Percentiles rank a stretch among this genome's conserved stretches.
phyloP scores from a whole-genome alignment of 495 filamentous ascomycete genomes.

The Ascobolus immersus region DNA sequence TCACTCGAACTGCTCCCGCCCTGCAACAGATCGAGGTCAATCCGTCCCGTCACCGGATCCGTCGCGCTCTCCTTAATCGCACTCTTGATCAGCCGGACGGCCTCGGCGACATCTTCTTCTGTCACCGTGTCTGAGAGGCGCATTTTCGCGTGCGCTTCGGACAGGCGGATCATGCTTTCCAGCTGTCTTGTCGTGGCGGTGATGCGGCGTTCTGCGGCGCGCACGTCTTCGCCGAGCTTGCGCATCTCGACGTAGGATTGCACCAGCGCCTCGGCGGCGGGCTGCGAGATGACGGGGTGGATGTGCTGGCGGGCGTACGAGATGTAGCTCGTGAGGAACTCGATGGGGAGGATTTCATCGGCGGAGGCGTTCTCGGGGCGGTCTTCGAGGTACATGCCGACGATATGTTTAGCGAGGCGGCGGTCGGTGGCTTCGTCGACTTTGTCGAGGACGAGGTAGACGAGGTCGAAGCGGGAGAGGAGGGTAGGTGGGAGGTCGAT shows the following conservation, averaged over 20 bases:
- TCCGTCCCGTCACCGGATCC: slow-evolving; percentile 67
- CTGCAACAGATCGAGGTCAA: slow-evolving; percentile 86
- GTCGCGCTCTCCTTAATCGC: slow-evolving; percentile 96
- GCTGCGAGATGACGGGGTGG: slow-evolving; percentile 52
- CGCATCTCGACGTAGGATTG: slow-evolving; percentile 87
- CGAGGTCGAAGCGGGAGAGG: slow-evolving; percentile 83
- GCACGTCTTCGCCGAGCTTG: slow-evolving; percentile 81
- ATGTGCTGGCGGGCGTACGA: slow-evolving; percentile 78
- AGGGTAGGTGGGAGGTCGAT: slow-evolving; percentile 91
- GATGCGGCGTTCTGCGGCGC: slow-evolving; percentile 77
- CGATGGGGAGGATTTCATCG: slow-evolving; percentile 32
- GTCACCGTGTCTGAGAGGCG: slow-evolving; percentile 54
- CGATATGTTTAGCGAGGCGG: slow-evolving; percentile 66
- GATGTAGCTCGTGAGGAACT: slow-evolving; percentile 90
- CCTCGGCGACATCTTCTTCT: slow-evolving; percentile 61
- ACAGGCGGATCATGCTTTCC: slow-evolving; percentile 89
- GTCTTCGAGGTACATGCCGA: slow-evolving; percentile 94
- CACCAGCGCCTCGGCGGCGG: slow-evolving; percentile 56
- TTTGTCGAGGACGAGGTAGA: slow-evolving; percentile 85
- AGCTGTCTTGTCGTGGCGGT: slow-evolving; percentile 90
- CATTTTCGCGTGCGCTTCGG: slow-evolving; percentile 97
- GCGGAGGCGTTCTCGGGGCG: slow-evolving; percentile 56
- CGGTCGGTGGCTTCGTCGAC: slow-evolving; percentile 74
- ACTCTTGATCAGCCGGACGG: slow-evolving; percentile 68
- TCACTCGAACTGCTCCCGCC: slow-evolving; percentile 75